phyloP scores from a whole-genome alignment of 768 basidiomycete genomes.

The Pisolithus tinctorius region DNA sequence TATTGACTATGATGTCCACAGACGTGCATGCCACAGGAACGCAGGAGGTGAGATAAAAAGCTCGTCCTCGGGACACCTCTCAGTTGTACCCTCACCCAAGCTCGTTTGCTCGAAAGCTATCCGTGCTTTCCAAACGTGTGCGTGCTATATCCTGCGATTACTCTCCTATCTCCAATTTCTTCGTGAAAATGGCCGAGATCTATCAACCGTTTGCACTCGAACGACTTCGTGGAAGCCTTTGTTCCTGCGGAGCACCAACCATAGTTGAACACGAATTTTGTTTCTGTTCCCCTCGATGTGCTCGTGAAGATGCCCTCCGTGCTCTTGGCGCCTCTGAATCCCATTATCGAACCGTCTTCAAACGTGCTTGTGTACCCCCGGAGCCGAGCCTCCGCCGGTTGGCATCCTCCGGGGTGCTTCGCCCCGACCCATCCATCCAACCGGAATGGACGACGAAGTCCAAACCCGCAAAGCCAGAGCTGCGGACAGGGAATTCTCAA shows the following conservation, averaged over 20 bases:
- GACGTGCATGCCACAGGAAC: neutral
- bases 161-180: neutral
- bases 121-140: no score
- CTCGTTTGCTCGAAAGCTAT: neutral
- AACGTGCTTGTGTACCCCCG: slow-evolving; percentile 8
- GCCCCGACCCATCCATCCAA: neutral
- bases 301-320: slow-evolving; percentile 20
- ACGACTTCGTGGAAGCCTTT: slow-evolving; percentile 5
- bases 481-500: neutral
- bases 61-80: neutral
- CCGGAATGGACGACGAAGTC: neutral
- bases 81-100: neutral
- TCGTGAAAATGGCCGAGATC: neutral
- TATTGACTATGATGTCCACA: neutral
- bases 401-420: neutral
- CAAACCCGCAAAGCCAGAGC: neutral
- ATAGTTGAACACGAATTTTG: slow-evolving; percentile 20
- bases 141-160: neutral
- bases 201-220: slow-evolving; percentile 7
- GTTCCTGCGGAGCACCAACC: slow-evolving; percentile 22
- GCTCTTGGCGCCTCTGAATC: slow-evolving; percentile 15
- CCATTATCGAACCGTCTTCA: slow-evolving; percentile 21
- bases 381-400: neutral
- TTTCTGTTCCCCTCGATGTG: slow-evolving; percentile 23
- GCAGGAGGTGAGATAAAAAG: neutral